Evolutionary conservation across 345 rosid genomes (phyloP).

Genomic region (Conringia planisiliqua): DNA sequence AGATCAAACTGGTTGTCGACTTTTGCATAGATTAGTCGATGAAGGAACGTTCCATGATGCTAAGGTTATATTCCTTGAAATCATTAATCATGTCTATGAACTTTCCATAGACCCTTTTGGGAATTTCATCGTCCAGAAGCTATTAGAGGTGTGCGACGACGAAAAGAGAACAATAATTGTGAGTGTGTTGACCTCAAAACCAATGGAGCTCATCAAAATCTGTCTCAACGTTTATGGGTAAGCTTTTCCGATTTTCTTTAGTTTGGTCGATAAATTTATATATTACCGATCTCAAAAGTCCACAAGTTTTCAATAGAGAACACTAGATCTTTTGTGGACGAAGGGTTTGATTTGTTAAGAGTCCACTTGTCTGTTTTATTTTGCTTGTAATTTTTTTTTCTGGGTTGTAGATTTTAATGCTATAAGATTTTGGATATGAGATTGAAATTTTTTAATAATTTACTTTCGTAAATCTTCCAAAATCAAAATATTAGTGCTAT

Average conservation of each 20-base stretch:
- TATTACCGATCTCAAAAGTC: no score
- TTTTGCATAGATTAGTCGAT: constrained; percentile 46
- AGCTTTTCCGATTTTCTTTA: neutral
- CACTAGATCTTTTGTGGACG: no score
- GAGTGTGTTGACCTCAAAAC: constrained; percentile 36
- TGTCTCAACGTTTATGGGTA: constrained; percentile 61
- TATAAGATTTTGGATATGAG: no score
- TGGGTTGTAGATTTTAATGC: no score
- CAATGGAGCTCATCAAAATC: constrained; percentile 41
- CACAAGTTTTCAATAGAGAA: constrained; percentile 7
- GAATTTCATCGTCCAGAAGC: constrained; percentile 51
- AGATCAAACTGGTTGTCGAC: constrained; percentile 50
- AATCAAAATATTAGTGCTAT: no score
- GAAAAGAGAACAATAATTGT: constrained; percentile 45
- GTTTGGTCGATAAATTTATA: no score
- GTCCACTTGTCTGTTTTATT: no score
- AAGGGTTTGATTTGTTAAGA: no score
- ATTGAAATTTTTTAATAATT: no score
- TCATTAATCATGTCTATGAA: constrained; percentile 40
- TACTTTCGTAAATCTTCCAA: no score
- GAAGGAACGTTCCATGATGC: constrained; percentile 42
- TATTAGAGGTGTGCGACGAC: constrained; percentile 43
- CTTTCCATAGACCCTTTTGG: constrained; percentile 57
- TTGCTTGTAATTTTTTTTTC: no score
- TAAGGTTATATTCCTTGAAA: constrained; percentile 35